Evolutionary conservation across 1,284 basidiomycete genomes (phyloP).

Genomic region (Hymenochaete sp.): DNA sequence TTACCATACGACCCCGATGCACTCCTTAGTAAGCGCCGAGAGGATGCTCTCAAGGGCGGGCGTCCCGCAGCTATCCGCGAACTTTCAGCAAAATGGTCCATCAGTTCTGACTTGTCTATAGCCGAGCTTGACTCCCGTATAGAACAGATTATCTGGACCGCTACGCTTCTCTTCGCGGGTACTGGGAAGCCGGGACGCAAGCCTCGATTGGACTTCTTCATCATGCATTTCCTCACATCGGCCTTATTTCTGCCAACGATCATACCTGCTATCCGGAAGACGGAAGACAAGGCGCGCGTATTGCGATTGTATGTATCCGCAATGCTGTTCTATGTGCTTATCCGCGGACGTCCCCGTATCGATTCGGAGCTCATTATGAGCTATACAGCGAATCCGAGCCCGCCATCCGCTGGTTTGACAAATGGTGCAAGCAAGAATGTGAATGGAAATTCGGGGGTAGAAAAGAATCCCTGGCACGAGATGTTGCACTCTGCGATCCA

Average conservation of each 20-base stretch:
- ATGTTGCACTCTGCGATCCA: constrained; percentile 46
- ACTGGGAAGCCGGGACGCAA: constrained; percentile 42
- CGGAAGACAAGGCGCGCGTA: constrained; percentile 36
- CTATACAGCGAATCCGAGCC: constrained; percentile 37
- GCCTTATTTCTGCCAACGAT: constrained; percentile 51
- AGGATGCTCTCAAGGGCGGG: constrained; percentile 32
- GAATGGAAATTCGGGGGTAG: constrained; percentile 23
- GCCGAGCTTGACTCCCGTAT: constrained; percentile 35
- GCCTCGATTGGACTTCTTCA: constrained; percentile 59
- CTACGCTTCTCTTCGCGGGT: constrained; percentile 45
- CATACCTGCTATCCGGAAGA: constrained; percentile 30
- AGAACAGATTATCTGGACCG: constrained; percentile 46
- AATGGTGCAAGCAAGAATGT: constrained; percentile 17
- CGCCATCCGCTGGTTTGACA: constrained; percentile 22
- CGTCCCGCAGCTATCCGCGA: constrained; percentile 38
- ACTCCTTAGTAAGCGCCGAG: constrained; percentile 30
- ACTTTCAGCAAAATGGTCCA: constrained; percentile 42
- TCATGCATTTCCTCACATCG: constrained; percentile 53
- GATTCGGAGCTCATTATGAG: constrained; percentile 47
- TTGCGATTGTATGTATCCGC: constrained; percentile 40
- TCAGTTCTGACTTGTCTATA: constrained; percentile 31
- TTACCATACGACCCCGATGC: constrained; percentile 44
- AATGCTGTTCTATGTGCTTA: constrained; percentile 36
- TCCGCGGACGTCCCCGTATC: constrained; percentile 53
- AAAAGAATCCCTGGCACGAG: constrained; percentile 50